phyloP scores from a whole-genome alignment of 768 basidiomycete genomes.

The Psilocybe cubensis region DNA sequence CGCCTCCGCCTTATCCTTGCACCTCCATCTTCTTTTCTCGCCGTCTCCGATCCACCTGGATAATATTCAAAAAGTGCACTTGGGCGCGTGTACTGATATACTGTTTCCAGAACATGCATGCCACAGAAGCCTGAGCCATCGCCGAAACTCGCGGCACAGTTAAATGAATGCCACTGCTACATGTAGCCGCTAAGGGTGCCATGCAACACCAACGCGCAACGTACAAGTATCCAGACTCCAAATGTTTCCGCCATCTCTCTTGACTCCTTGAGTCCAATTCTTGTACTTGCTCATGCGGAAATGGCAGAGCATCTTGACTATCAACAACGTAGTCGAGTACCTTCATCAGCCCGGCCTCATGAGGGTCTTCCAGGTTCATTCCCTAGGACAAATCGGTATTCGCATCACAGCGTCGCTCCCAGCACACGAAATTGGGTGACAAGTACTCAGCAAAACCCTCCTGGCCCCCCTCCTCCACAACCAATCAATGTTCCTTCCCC shows the following conservation, averaged over 20 bases:
- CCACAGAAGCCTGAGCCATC: not conserved
- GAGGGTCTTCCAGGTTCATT: not conserved
- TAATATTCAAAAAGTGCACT: not conserved
- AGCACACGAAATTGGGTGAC: conserved; percentile 16
- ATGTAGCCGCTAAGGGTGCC: not conserved
- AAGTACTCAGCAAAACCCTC: not conserved
- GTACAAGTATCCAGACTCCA: not conserved
- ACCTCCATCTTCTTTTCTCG: not conserved
- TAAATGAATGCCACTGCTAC: not conserved
- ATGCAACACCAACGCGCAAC: not conserved
- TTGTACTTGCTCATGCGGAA: not conserved
- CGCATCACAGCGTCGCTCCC: conserved; percentile 12
- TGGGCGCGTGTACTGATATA: not conserved
- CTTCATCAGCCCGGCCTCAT: not conserved
- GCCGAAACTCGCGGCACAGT: not conserved
- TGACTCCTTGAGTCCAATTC: not conserved
- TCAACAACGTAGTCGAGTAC: not conserved
- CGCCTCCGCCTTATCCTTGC: not conserved
- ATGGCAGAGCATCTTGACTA: not conserved
- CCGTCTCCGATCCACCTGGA: not conserved
- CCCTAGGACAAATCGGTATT: not conserved
- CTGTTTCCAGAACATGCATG: not conserved
- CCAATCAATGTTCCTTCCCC: conserved; percentile 14
- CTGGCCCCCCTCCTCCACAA: conserved; percentile 14
- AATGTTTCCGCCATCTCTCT: not conserved